A percentile compares a stretch with the other conserved stretches of the same genome.
Conservation (phyloP, 768 basidiomycete species). For the Lyophyllum semitale region DNA sequence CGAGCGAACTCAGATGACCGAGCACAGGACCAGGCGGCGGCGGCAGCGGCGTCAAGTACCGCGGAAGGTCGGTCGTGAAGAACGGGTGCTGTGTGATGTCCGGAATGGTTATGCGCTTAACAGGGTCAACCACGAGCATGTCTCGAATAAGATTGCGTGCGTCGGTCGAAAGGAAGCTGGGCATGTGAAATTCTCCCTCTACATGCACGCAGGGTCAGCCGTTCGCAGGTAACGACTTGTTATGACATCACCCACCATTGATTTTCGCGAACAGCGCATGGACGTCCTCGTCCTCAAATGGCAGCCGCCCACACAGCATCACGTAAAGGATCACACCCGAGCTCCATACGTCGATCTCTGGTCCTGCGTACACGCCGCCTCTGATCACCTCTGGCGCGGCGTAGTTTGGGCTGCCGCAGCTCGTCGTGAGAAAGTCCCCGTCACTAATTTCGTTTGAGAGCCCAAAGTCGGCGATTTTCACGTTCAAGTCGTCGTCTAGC, state of each 20-base stretch:
- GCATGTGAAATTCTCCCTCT: constrained; percentile 90
- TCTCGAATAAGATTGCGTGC: constrained; percentile 77
- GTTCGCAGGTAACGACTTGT: not conserved
- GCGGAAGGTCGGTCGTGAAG: constrained; percentile 82
- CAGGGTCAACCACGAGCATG: constrained; percentile 94
- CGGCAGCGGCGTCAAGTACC: constrained; percentile 85
- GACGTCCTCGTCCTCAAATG: constrained; percentile 98
- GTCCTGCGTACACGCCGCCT: constrained; percentile 93
- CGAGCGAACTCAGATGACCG: constrained; percentile 70
- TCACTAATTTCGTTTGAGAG: constrained; percentile 95
- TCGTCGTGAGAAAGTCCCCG: constrained; percentile 95
- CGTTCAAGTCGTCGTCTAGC: constrained; percentile 79
- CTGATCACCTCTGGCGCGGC: constrained; percentile 98
- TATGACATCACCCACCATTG: constrained; percentile 54
- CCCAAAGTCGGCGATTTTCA: constrained; percentile 99
- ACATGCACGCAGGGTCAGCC: constrained; percentile 9
- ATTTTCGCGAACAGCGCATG: constrained; percentile 93
- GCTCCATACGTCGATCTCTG: constrained; percentile 99
- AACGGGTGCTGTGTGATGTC: constrained; percentile 92
- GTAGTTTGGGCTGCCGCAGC: constrained; percentile 98
- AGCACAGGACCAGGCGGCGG: constrained; percentile 77
- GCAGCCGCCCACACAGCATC: constrained; percentile 92
- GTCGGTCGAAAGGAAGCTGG: constrained; percentile 76
- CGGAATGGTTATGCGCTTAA: constrained; percentile 91
- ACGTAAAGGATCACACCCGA: constrained; percentile 99